phyloP scores from a whole-genome alignment of 768 basidiomycete species.

The Udeniomyces megalosporus region DNA sequence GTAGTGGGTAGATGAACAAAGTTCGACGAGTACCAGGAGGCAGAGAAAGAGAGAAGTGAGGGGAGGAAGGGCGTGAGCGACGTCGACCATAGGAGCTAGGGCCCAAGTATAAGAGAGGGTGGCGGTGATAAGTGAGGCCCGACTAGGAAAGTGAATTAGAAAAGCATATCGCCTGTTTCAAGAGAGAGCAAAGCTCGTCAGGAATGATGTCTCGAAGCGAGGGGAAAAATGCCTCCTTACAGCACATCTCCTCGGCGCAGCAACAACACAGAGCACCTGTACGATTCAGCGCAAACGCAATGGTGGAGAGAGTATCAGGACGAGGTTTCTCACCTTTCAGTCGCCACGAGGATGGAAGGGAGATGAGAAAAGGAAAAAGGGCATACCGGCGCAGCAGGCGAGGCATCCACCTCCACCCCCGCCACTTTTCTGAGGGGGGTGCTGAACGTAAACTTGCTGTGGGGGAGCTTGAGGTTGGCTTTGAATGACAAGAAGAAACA shows the following conservation, averaged over 20 bases:
- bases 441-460: slow-evolving; percentile 12
- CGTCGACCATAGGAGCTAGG: too few relatives aligned
- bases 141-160: not conserved
- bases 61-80: too few relatives aligned
- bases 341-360: not conserved
- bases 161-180: not conserved
- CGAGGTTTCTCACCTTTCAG: not conserved
- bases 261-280: too few relatives aligned
- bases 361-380: not conserved
- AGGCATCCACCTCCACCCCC: slow-evolving; percentile 8
- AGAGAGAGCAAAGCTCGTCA: not conserved
- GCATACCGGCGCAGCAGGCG: not conserved
- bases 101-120: too few relatives aligned
- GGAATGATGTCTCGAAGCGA: too few relatives aligned
- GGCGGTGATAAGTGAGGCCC: not conserved
- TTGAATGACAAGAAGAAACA: not conserved
- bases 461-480: slow-evolving; percentile 4
- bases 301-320: not conserved
- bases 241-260: slow-evolving; percentile 12
- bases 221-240: not conserved
- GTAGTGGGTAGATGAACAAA: too few relatives aligned
- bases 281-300: too few relatives aligned
- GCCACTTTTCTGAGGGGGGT: not conserved
- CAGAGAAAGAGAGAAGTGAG: too few relatives aligned
- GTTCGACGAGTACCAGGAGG: too few relatives aligned